These are phyloP conservation scores for Ensete ventricosum DNA, from an alignment of 176 grass and related monocot genomes.

Conservation along the genomic window DNA sequence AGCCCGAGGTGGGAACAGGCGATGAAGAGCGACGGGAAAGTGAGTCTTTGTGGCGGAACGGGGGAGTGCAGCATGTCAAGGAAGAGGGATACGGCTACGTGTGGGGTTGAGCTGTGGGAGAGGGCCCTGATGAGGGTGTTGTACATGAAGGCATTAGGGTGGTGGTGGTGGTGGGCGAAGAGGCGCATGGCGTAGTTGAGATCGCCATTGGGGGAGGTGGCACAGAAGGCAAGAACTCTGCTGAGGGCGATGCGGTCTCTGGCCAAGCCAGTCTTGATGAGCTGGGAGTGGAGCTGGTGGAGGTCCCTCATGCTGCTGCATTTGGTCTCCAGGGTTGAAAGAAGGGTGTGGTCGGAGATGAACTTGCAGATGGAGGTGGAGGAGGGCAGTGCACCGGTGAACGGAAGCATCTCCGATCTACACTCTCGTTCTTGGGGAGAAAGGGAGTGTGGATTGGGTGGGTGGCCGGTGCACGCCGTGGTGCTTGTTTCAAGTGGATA, in stretches of 20 bases:
- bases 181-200: slow-evolving; percentile 36
- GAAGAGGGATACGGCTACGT: slow-evolving; percentile 38
- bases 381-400: slow-evolving; percentile 16
- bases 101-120: slow-evolving; percentile 32
- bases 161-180: slow-evolving; percentile 34
- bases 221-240: slow-evolving; percentile 49
- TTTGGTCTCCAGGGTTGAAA: slow-evolving; percentile 55
- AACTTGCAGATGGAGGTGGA: slow-evolving; percentile 42
- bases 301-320: slow-evolving; percentile 50
- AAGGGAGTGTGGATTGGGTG: no score
- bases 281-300: slow-evolving; percentile 57
- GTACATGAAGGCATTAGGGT: slow-evolving; percentile 66
- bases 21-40: slow-evolving; percentile 43
- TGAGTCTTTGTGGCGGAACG: slow-evolving; percentile 33
- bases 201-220: slow-evolving; percentile 24
- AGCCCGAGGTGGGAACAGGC: slow-evolving; percentile 38
- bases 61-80: slow-evolving; percentile 39
- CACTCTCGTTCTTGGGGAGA: no score
- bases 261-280: slow-evolving; percentile 55
- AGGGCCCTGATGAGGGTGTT: slow-evolving; percentile 57
- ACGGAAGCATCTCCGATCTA: neutral
- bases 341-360: slow-evolving; percentile 35
- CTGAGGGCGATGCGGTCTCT: slow-evolving; percentile 49
- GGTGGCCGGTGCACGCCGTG: no score
- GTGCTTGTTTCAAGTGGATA: no score